These are phyloP conservation scores for Neopestalotiopsis clavispora DNA, from an alignment of 2,329 filamentous ascomycete genomes.

Conservation along the genomic window DNA sequence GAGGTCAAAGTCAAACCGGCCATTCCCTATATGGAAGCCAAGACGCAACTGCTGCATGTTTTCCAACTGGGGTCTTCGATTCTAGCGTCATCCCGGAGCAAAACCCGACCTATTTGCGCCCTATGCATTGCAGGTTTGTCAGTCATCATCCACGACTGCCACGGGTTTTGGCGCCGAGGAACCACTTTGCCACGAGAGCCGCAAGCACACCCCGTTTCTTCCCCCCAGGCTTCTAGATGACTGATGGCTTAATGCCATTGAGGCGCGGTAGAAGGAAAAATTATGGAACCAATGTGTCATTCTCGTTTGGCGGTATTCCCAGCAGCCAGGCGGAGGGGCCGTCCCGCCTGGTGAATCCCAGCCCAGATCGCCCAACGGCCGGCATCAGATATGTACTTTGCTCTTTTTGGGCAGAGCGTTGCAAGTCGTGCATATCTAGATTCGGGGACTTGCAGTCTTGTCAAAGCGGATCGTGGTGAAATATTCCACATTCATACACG, in stretches of 20 bases:
- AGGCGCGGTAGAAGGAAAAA: neutral
- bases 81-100: neutral
- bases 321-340: neutral
- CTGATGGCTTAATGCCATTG: no score
- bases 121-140: no score
- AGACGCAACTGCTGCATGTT: slow-evolving; percentile 23
- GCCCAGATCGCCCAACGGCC: slow-evolving; percentile 8
- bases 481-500: neutral
- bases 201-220: no score
- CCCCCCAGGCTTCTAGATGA: no score
- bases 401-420: slow-evolving; percentile 1
- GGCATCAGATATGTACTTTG: neutral
- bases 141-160: neutral
- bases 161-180: no score
- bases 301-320: neutral
- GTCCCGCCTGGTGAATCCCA: neutral
- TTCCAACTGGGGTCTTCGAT: neutral
- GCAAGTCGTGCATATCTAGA: slow-evolving; percentile 6
- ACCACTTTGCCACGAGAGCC: no score
- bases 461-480: neutral
- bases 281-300: neutral
- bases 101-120: neutral
- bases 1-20: neutral
- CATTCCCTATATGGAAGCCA: slow-evolving; percentile 22
- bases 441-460: neutral